Evolutionary conservation across 345 rosid genomes (phyloP), one percentile per base, ranked within the genome.

Genomic region (Excoecaria cochinchinensis): DNA sequence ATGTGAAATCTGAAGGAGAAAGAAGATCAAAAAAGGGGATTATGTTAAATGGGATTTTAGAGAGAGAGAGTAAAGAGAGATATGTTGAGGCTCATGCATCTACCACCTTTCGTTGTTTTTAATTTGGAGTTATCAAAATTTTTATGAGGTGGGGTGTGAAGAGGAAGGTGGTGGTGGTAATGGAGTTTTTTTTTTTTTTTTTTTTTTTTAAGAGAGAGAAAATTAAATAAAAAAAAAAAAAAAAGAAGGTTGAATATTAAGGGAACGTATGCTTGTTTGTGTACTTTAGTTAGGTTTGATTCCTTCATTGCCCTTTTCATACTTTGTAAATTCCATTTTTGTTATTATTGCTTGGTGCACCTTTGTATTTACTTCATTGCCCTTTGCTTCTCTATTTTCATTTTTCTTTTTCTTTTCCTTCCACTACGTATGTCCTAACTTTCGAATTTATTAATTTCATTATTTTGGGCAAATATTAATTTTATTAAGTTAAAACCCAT

Each of bases 11-110:
- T 63, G 19, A 14, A 70, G 42, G 12, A 75, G 19, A 19, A 57
- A 47, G n/a, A 48, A 15, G 52, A 40, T 36, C 4, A 59, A 10
- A 11, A 17, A 5, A 16, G 17, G 22, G 52, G 65, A 57, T 70
- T 63, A 8, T 17, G 22, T 10, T 2, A 5, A 46, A n/a, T 25
- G 48, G 48, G 10, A 44, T 44, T 56, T 52, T 4, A 68, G 38
- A 63, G 64, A 74, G 42, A 57, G 22, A 7, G 8, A 19, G 22
- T 51, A 72, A 31, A 21, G 50, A 59, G 55, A 51, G 36, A 58
- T 19, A 39, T 48, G 69, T 38, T 70, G 81, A 70, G 87, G 81
- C 85, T 89, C 91, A 89, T 90, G 93, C 90, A 89, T 90, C 92
- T 82, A 88, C 96, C 92, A 90, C 92, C 92, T 87, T 87, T 83